Conservation (phyloP, 441 rosid species). For the Sinapis alba region DNA sequence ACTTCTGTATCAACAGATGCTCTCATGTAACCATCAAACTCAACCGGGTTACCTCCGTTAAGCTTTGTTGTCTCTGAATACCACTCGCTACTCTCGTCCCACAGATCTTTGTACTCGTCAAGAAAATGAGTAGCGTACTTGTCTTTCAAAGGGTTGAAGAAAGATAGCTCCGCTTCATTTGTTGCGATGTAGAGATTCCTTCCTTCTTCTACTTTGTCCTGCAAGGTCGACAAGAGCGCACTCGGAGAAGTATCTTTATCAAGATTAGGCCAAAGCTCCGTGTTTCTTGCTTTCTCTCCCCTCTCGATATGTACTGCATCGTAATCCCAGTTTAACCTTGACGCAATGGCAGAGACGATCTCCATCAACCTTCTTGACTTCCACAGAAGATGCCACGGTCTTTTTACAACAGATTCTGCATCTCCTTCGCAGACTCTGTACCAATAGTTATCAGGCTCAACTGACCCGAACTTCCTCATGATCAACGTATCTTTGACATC, state of each 20-base stretch:
- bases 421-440: constrained; percentile 95
- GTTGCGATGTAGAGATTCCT: constrained; percentile 83
- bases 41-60: constrained; percentile 79
- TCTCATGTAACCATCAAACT: constrained; percentile 94
- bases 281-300: constrained; percentile 84
- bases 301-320: constrained; percentile 82
- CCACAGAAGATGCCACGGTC: constrained; percentile 94
- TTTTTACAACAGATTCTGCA: constrained; percentile 70
- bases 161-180: constrained; percentile 68
- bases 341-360: constrained; percentile 69
- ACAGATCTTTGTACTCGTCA: constrained; percentile 74
- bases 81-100: constrained; percentile 94
- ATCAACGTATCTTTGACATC: constrained; percentile 68
- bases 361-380: constrained; percentile 92
- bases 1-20: constrained; percentile 87
- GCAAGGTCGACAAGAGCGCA: constrained; percentile 65
- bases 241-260: constrained; percentile 76
- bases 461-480: constrained; percentile 88
- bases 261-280: constrained; percentile 86
- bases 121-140: constrained; percentile 84
- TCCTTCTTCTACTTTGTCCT: constrained; percentile 73
- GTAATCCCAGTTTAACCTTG: constrained; percentile 91
- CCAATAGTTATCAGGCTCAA: constrained; percentile 96
- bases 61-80: constrained; percentile 81
- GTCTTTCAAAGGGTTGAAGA: constrained; percentile 79